Percentiles rank a stretch among this genome's conserved stretches.
These are phyloP conservation scores for Poa annua DNA, from an alignment of 176 grass and related monocot genomes.

Conservation along the genomic window DNA sequence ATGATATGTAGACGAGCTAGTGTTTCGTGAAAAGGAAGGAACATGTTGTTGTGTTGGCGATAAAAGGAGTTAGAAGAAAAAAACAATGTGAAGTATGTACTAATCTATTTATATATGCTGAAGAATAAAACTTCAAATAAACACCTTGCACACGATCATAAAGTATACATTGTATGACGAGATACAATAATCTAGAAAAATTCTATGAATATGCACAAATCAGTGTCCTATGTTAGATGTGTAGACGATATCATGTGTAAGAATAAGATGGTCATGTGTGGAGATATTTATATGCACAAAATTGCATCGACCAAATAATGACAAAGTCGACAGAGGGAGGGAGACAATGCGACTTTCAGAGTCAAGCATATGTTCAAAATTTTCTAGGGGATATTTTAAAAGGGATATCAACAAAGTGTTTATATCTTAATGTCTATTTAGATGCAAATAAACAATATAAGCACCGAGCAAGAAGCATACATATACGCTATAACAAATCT, in stretches of 20 bases:
- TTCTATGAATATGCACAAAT: neutral
- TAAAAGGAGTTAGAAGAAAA: neutral
- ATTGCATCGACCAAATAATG: neutral
- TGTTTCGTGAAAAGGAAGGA: neutral
- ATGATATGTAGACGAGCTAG: neutral
- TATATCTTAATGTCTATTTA: neutral
- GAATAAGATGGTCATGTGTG: neutral
- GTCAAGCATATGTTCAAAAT: neutral
- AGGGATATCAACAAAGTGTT: neutral
- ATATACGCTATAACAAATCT: neutral
- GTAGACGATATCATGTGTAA: neutral
- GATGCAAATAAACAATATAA: neutral
- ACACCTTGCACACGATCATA: neutral
- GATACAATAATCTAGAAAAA: neutral
- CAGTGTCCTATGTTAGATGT: neutral
- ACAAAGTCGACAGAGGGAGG: neutral
- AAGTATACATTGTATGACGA: neutral
- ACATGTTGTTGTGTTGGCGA: neutral
- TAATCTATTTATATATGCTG: neutral
- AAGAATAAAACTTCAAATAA: neutral
- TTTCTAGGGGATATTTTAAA: neutral
- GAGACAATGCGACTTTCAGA: neutral
- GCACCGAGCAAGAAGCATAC: neutral
- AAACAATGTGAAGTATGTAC: neutral
- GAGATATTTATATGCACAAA: neutral